phyloP scores from a whole-genome alignment of 331 rosid species.

The Quercus tomentella region DNA sequence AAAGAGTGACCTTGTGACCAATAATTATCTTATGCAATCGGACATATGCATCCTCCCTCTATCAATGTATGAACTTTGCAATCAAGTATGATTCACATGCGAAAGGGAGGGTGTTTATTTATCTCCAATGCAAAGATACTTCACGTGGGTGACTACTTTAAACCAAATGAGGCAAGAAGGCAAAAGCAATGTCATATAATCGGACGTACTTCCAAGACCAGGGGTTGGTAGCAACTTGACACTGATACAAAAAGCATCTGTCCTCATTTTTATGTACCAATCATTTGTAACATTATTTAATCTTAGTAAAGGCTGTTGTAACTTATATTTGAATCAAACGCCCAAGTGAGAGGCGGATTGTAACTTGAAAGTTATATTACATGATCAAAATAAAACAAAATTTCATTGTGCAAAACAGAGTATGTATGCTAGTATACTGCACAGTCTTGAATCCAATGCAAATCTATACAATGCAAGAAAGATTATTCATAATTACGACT shows the following conservation, averaged over 20 bases:
- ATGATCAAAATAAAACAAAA: too few species aligned
- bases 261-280: not conserved
- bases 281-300: not conserved
- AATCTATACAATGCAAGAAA: not conserved
- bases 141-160: too few species aligned
- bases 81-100: too few species aligned
- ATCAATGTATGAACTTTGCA: too few species aligned
- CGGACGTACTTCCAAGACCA: not conserved
- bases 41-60: not conserved
- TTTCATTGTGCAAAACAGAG: too few species aligned
- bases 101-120: too few species aligned
- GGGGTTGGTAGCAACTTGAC: not conserved
- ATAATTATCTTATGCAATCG: too few species aligned
- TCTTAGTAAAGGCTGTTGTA: not conserved
- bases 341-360: not conserved
- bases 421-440: not conserved
- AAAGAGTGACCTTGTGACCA: not conserved
- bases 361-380: too few species aligned
- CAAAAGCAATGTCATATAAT: not conserved
- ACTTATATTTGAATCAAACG: not conserved
- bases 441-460: not conserved
- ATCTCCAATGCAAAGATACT: too few species aligned
- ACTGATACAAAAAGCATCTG: not conserved
- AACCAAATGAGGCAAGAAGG: not conserved
- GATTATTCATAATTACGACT: not conserved